These are phyloP conservation scores for Sporothrix globosa DNA, from an alignment of 2,329 filamentous ascomycete species.

Conservation along the genomic window DNA sequence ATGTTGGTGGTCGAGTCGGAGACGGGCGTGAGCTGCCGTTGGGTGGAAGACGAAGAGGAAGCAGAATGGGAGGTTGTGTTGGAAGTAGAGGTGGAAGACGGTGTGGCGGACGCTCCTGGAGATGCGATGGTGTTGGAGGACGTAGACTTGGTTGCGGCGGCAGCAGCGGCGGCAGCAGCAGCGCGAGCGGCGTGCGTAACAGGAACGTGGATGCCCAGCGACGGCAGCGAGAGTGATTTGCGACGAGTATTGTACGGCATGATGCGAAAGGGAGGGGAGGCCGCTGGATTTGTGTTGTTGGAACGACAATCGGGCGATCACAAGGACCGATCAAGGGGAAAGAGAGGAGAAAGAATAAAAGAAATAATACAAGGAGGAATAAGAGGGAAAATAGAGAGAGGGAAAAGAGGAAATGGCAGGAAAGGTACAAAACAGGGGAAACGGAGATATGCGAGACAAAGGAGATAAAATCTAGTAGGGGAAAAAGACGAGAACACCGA, in stretches of 20 bases:
- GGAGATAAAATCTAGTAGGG: background rate
- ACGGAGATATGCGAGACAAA: constrained; percentile 17
- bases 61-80: background rate
- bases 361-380: background rate
- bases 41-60: background rate
- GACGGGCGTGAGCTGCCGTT: constrained; percentile 27
- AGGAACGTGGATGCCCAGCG: constrained; percentile 87
- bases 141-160: constrained; percentile 43
- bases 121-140: constrained; percentile 39
- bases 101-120: constrained; percentile 19
- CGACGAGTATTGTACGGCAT: constrained; percentile 98
- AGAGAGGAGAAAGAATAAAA: background rate
- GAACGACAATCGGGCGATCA: background rate
- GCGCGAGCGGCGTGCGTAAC: constrained; percentile 64
- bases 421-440: constrained; percentile 5
- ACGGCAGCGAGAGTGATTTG: constrained; percentile 91
- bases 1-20: constrained; percentile 36
- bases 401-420: background rate
- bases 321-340: constrained; percentile 12
- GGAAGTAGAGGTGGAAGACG: background rate
- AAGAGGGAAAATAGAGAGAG: background rate
- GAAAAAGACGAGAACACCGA: constrained; percentile 10
- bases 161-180: constrained; percentile 26
- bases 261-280: constrained; percentile 33
- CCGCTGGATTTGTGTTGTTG: background rate